Percentiles rank a stretch among this genome's conserved stretches.
These are phyloP conservation scores for Mucor sp. DNA, from an alignment of 371 early-diverging fungal genomes.

Conservation along the genomic window DNA sequence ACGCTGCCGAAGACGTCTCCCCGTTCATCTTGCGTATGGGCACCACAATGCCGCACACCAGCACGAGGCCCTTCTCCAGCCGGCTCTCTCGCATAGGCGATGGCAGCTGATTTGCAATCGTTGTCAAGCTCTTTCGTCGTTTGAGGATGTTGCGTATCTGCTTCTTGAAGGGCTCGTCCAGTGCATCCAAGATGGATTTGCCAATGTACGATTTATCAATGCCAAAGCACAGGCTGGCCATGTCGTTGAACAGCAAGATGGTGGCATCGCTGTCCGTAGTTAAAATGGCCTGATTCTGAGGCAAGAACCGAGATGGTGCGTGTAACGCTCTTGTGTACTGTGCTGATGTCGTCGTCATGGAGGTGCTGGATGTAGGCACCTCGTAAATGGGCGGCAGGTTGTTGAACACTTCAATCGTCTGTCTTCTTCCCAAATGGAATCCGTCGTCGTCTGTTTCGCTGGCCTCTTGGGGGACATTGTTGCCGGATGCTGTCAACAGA, in stretches of 20 bases:
- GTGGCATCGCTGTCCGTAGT: constrained; percentile 48
- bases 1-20: constrained; percentile 55
- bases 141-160: constrained; percentile 5
- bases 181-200: constrained; percentile 13
- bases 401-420: constrained; percentile 17
- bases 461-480: background rate
- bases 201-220: constrained; percentile 38
- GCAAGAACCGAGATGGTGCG: constrained; percentile 52
- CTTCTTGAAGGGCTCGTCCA: constrained; percentile 19
- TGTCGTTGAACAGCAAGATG: constrained; percentile 57
- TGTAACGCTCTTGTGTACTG: constrained; percentile 32
- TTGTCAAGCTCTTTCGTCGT: constrained; percentile 1
- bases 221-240: constrained; percentile 50
- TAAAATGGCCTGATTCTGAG: constrained; percentile 59
- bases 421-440: constrained; percentile 17
- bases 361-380: background rate
- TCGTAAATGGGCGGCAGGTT: constrained; percentile 31
- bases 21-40: constrained; percentile 53
- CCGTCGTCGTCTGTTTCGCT: constrained; percentile 4
- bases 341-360: background rate
- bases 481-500: background rate
- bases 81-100: background rate
- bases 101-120: background rate
- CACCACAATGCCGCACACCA: constrained; percentile 62
- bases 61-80: constrained; percentile 26